A percentile compares a stretch with the other conserved stretches of the same genome.
Evolutionary conservation across 768 basidiomycete species (phyloP).

Genomic region (Suillus plorans): DNA sequence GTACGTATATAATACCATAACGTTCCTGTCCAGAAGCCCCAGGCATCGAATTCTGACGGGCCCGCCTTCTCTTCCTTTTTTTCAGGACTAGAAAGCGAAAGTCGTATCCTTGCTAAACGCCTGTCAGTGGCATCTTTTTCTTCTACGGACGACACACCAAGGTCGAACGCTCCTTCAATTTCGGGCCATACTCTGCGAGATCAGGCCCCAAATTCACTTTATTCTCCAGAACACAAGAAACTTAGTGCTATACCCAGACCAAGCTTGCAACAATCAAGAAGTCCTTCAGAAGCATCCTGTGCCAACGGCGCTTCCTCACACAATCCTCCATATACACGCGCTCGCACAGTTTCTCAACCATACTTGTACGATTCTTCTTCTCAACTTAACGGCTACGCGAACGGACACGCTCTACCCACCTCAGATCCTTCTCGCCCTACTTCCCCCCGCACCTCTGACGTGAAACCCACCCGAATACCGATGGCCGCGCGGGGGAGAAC

Average conservation of each 20-base stretch:
- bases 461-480: slow-evolving; percentile 50
- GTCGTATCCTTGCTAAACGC: slow-evolving; percentile 71
- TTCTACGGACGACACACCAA: slow-evolving; percentile 47
- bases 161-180: slow-evolving; percentile 19
- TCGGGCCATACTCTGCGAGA: slow-evolving; percentile 21
- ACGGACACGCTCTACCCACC: slow-evolving; percentile 29
- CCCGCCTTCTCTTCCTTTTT: slow-evolving; percentile 3
- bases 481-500: slow-evolving; percentile 41
- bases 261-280: slow-evolving; percentile 38
- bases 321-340: slow-evolving; percentile 43
- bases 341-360: slow-evolving; percentile 68
- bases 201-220: slow-evolving; percentile 16
- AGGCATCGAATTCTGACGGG: neutral
- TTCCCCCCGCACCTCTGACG: slow-evolving; percentile 43
- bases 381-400: slow-evolving; percentile 31
- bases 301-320: slow-evolving; percentile 30
- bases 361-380: slow-evolving; percentile 40
- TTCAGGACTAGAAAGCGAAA: slow-evolving; percentile 78
- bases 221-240: slow-evolving; percentile 35
- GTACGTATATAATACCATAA: slow-evolving; percentile 42
- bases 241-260: slow-evolving; percentile 48
- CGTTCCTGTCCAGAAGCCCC: slow-evolving; percentile 1
- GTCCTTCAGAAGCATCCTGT: slow-evolving; percentile 25
- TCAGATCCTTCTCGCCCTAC: slow-evolving; percentile 41
- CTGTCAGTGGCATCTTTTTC: slow-evolving; percentile 73